Evolutionary conservation across 768 basidiomycete species (phyloP).

Genomic region (Strobilomyces confusus): DNA sequence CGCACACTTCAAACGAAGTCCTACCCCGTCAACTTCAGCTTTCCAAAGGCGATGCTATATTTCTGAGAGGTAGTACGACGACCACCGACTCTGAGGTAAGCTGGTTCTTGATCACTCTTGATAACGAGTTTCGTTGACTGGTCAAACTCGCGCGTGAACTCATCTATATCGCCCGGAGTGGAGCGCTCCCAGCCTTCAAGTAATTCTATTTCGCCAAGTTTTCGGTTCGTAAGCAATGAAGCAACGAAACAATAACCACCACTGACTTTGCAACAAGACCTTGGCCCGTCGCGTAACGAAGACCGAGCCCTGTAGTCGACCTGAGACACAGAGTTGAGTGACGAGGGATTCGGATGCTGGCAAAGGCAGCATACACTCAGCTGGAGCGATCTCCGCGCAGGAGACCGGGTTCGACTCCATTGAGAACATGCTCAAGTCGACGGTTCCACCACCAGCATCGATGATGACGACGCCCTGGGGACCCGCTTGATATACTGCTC

Average conservation of each 20-base stretch:
- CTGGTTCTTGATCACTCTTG: slow-evolving; percentile 2
- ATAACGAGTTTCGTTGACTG: neutral
- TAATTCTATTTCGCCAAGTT: slow-evolving; percentile 1
- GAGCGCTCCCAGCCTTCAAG: slow-evolving; percentile 3
- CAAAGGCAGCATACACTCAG: neutral
- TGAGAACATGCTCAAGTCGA: neutral
- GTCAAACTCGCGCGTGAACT: slow-evolving; percentile 4
- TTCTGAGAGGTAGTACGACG: neutral
- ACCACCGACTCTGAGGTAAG: slow-evolving; percentile 6
- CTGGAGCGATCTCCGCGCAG: neutral
- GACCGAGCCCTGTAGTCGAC: neutral
- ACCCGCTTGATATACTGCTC: neutral
- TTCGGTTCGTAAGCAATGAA: neutral
- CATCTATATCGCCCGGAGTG: neutral
- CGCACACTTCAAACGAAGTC: neutral
- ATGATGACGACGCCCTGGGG: neutral
- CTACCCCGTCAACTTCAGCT: slow-evolving; percentile 14
- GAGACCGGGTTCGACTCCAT: neutral
- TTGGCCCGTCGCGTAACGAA: neutral
- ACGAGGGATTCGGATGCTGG: neutral
- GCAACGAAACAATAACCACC: neutral
- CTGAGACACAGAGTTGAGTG: neutral
- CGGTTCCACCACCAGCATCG: neutral
- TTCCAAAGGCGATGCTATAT: slow-evolving; percentile 3
- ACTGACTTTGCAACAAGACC: neutral